Evolutionary conservation across 2,329 filamentous ascomycete species (phyloP).

Genomic region (Fonsecaea erecta): DNA sequence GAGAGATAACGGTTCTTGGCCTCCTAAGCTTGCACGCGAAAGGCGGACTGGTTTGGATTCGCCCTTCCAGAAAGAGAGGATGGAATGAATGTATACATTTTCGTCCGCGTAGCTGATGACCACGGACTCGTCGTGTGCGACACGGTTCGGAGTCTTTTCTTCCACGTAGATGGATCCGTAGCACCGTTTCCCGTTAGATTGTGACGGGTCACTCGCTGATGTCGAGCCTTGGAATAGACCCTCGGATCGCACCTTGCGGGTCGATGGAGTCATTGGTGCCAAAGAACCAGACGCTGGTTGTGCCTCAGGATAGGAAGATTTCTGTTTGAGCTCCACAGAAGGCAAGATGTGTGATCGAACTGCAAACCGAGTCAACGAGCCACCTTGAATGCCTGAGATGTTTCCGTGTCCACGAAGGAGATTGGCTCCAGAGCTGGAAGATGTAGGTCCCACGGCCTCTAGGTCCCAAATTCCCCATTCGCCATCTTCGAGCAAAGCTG

Average conservation of each 20-base stretch:
- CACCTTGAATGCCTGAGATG: constrained; percentile 47
- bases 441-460: constrained; percentile 49
- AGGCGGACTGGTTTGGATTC: constrained; percentile 26
- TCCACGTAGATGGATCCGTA: constrained; percentile 49
- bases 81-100: constrained; percentile 49
- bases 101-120: constrained; percentile 50
- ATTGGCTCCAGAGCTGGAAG: constrained; percentile 42
- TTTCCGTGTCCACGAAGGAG: constrained; percentile 46
- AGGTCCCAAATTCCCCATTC: constrained; percentile 58
- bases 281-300: constrained; percentile 39
- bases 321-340: constrained; percentile 23
- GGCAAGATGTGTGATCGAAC: constrained; percentile 36
- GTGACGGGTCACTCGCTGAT: constrained; percentile 3
- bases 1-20: constrained; percentile 22
- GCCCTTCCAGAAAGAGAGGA: constrained; percentile 52
- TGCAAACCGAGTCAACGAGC: constrained; percentile 49
- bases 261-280: constrained; percentile 55
- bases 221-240: constrained; percentile 49
- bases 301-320: constrained; percentile 16
- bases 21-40: constrained; percentile 23
- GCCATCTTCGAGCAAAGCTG: constrained; percentile 52
- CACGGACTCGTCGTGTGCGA: constrained; percentile 47
- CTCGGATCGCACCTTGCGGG: constrained; percentile 50
- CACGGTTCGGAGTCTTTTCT: constrained; percentile 42
- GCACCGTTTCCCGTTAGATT: constrained; percentile 41